Evolutionary conservation across 306 rosid species (phyloP).

Genomic region (Herpetospermum pedunculosum): DNA sequence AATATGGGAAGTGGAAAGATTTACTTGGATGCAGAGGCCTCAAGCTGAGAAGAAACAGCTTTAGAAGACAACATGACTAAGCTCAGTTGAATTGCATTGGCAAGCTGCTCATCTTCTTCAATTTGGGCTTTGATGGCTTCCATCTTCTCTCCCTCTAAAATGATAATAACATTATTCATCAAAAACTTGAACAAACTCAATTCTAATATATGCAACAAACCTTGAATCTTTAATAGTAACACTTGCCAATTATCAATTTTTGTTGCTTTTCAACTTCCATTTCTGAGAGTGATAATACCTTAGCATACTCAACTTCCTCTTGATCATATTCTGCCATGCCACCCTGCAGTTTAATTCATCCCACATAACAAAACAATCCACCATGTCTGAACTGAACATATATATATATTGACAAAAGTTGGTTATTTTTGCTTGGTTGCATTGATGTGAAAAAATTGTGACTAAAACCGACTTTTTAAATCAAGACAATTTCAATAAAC

Average conservation of each 20-base stretch:
- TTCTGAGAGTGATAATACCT: conserved; percentile 57
- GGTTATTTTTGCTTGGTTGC: background rate
- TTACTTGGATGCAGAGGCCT: conserved; percentile 26
- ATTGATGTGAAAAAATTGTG: background rate
- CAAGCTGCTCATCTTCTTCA: conserved; percentile 41
- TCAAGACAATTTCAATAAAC: background rate
- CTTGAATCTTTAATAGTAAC: background rate
- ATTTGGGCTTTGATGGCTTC: conserved; percentile 7
- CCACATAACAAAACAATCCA: background rate
- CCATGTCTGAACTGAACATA: background rate
- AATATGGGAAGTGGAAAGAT: background rate
- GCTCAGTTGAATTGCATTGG: conserved; percentile 82
- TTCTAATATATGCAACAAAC: background rate
- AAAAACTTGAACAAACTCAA: background rate
- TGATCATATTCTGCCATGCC: conserved; percentile 23
- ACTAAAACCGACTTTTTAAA: background rate
- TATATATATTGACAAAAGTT: background rate
- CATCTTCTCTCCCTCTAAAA: conserved; percentile 16
- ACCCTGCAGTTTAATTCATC: background rate
- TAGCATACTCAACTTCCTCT: conserved; percentile 45
- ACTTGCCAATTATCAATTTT: background rate
- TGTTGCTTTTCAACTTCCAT: conserved; percentile 26
- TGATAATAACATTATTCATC: background rate
- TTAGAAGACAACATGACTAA: conserved; percentile 35
- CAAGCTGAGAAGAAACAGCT: background rate